These are phyloP conservation scores for Trichoderma reesei DNA, from an alignment of 495 filamentous ascomycete genomes.

Conservation along the genomic window DNA sequence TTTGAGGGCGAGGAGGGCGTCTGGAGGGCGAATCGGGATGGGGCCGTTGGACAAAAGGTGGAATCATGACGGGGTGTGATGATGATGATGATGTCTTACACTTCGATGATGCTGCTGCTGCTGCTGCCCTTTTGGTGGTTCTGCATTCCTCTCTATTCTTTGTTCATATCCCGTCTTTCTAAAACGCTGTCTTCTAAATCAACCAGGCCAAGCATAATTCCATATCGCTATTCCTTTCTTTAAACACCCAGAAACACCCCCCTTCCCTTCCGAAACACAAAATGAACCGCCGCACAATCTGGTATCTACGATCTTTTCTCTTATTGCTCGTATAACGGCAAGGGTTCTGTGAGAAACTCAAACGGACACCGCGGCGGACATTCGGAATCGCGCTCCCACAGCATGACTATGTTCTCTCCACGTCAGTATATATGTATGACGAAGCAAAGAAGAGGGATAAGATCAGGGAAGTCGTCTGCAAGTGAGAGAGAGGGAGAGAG, in stretches of 20 bases:
- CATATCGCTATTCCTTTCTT: neutral
- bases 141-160: neutral
- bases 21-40: conserved; percentile 89
- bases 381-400: neutral
- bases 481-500: neutral
- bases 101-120: too few species aligned
- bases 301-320: neutral
- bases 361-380: conserved; percentile 4
- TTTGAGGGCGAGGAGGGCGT: conserved; percentile 70
- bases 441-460: too few species aligned
- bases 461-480: too few species aligned
- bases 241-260: neutral
- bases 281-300: too few species aligned
- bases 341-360: conserved; percentile 3
- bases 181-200: neutral
- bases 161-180: neutral
- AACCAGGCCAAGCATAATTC: neutral
- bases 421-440: neutral
- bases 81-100: too few species aligned
- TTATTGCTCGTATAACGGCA: conserved; percentile 3
- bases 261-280: too few species aligned
- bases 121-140: conserved; percentile 10
- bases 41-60: conserved; percentile 41
- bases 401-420: neutral
- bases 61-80: conserved; percentile 10